A percentile compares a stretch with the other conserved stretches of the same genome.
These are phyloP conservation scores for Diacronema lutheri DNA, from an alignment of 78 protist species.

Conservation along the genomic window DNA sequence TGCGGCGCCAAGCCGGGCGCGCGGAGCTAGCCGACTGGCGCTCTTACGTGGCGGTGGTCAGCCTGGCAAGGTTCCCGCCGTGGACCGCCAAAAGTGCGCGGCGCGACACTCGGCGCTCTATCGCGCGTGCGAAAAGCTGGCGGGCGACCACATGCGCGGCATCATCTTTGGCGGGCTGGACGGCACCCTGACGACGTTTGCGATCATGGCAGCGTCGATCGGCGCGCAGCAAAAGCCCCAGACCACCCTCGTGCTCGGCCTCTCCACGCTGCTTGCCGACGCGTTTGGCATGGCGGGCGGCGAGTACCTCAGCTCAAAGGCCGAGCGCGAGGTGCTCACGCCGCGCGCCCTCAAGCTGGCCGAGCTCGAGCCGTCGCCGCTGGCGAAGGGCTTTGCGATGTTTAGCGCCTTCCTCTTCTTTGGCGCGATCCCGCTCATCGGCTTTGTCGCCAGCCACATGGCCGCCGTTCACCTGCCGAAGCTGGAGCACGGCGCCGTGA, in stretches of 20 bases:
- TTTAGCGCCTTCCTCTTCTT: background rate
- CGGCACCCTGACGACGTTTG: slow-evolving; percentile 16
- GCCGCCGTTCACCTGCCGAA: background rate
- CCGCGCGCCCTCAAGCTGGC: background rate
- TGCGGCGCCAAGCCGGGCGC: too few relatives aligned
- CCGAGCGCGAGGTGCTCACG: background rate
- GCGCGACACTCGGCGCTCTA: too few relatives aligned
- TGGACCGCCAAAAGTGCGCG: too few relatives aligned
- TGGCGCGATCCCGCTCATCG: background rate
- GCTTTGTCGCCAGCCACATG: background rate
- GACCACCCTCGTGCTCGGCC: slow-evolving; percentile 2
- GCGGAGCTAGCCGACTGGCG: too few relatives aligned
- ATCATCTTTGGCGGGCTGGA: slow-evolving; percentile 14
- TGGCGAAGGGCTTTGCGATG: slow-evolving; percentile 11
- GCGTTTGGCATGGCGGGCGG: slow-evolving; percentile 20
- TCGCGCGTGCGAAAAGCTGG: too few relatives aligned
- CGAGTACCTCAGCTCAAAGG: slow-evolving; percentile 15
- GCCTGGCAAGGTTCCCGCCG: too few relatives aligned
- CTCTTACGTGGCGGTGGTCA: too few relatives aligned
- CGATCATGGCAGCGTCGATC: background rate
- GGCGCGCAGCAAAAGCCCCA: background rate
- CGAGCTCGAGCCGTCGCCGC: background rate
- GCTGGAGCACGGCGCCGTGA: background rate
- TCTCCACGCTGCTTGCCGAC: slow-evolving; percentile 16
- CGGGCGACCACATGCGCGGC: background rate